A percentile compares a stretch with the other conserved stretches of the same genome.
Conservation (phyloP, 495 filamentous ascomycete genomes). For the Xylaria longipes region DNA sequence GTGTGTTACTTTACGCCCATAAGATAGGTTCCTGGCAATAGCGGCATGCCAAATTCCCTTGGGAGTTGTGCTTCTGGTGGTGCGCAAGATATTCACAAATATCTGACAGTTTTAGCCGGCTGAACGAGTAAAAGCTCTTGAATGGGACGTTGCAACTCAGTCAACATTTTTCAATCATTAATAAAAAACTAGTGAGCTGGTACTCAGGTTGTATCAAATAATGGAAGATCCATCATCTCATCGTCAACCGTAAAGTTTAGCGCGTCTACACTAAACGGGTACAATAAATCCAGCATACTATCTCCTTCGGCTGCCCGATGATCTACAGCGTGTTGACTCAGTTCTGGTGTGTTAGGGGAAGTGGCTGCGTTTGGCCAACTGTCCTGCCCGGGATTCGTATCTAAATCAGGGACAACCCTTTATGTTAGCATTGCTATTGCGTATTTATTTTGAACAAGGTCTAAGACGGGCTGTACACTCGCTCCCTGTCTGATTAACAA, state of each 20-base stretch:
- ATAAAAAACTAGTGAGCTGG: background rate
- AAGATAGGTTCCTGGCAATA: too few relatives aligned
- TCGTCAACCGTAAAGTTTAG: background rate
- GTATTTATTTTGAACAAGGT: background rate
- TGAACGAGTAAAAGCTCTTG: too few relatives aligned
- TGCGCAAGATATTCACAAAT: too few relatives aligned
- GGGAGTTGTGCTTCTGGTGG: too few relatives aligned
- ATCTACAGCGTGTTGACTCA: background rate
- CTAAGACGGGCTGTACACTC: background rate
- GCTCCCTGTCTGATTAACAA: background rate
- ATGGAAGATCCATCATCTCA: slow-evolving; percentile 5
- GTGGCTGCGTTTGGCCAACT: background rate
- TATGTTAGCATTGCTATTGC: background rate
- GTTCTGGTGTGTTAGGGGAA: background rate
- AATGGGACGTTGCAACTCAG: background rate
- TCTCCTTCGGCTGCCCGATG: background rate
- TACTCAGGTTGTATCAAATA: background rate
- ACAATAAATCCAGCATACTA: background rate
- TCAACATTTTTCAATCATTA: background rate
- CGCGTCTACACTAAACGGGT: background rate
- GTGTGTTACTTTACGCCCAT: too few relatives aligned
- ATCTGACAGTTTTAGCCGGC: too few relatives aligned
- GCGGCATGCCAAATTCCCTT: too few relatives aligned
- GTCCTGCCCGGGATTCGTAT: background rate
- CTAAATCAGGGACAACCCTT: background rate